Conservation (phyloP, 768 basidiomycete species). For the Podaxis mareebaensis region DNA sequence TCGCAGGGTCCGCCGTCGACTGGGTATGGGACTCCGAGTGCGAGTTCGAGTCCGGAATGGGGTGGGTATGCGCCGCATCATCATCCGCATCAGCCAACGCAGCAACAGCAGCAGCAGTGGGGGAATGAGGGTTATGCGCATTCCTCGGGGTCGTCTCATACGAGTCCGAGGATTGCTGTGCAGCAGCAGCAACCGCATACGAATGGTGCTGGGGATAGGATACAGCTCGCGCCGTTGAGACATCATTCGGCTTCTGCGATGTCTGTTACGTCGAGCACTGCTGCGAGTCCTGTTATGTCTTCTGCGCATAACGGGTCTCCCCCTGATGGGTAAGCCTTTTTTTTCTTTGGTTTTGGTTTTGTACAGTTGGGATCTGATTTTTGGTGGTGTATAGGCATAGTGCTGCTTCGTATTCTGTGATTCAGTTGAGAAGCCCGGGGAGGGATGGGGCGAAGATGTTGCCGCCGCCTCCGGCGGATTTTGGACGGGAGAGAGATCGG, state of each 20-base stretch:
- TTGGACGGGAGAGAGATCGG: slow-evolving; percentile 22
- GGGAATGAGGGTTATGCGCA: slow-evolving; percentile 11
- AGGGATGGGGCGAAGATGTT: slow-evolving; percentile 26
- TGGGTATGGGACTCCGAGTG: slow-evolving; percentile 18
- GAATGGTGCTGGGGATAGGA: slow-evolving; percentile 35
- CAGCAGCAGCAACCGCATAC: neutral
- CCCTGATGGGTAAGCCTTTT: slow-evolving; percentile 5
- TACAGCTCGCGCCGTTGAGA: slow-evolving; percentile 59
- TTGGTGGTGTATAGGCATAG: neutral
- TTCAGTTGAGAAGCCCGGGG: slow-evolving; percentile 37
- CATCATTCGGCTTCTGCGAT: slow-evolving; percentile 15
- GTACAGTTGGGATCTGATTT: neutral
- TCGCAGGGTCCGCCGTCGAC: slow-evolving; percentile 23
- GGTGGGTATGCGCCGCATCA: slow-evolving; percentile 22
- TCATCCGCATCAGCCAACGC: slow-evolving; percentile 20
- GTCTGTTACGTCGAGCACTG: slow-evolving; percentile 7
- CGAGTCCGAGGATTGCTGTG: slow-evolving; percentile 1
- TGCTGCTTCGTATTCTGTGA: slow-evolving; percentile 24
- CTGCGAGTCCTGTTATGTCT: slow-evolving; percentile 19
- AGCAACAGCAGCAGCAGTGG: slow-evolving; percentile 19
- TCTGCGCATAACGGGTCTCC: slow-evolving; percentile 10
- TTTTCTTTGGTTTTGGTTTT: neutral
- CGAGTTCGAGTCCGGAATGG: slow-evolving; percentile 15
- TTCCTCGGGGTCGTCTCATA: neutral
- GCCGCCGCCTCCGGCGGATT: slow-evolving; percentile 18